A percentile compares a stretch with the other conserved stretches of the same genome.
phyloP scores from a whole-genome alignment of 176 grass and related monocot genomes.

The Ampelocalamus luodianensis region DNA sequence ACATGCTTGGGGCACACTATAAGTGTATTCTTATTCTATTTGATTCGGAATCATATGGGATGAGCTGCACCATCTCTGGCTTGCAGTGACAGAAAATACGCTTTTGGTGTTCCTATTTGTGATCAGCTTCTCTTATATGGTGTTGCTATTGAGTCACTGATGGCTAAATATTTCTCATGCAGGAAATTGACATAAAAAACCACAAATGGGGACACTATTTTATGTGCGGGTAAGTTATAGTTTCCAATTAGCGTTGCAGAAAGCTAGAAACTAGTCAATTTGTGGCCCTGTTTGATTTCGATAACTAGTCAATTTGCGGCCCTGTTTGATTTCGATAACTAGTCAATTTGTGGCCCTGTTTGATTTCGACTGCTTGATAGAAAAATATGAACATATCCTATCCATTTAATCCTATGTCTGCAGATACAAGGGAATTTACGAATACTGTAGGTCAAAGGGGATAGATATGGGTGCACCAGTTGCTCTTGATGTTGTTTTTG shows the following conservation, averaged over 20 bases:
- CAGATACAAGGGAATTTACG: conserved; percentile 92
- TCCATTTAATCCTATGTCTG: conserved; percentile 24
- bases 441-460: conserved; percentile 76
- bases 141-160: conserved; percentile 2
- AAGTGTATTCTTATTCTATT: not conserved
- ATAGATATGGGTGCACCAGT: conserved; percentile 65
- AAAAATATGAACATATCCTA: not conserved
- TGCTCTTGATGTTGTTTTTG: conserved; percentile 82
- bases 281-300: not conserved
- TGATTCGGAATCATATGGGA: not conserved
- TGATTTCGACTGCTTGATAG: not conserved
- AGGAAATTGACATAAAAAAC: conserved; percentile 95
- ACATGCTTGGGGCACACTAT: not conserved
- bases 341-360: not conserved
- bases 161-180: conserved; percentile 32
- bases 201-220: conserved; percentile 99
- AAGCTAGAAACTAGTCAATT: not conserved
- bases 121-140: not conserved
- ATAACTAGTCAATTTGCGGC: too few species aligned
- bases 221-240: conserved; percentile 84
- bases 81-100: not conserved
- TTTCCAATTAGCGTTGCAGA: not conserved
- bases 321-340: not conserved
- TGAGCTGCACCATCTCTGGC: not conserved
- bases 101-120: not conserved